phyloP scores from a whole-genome alignment of 305 asterid genomes.

The Fraxinus sp. region DNA sequence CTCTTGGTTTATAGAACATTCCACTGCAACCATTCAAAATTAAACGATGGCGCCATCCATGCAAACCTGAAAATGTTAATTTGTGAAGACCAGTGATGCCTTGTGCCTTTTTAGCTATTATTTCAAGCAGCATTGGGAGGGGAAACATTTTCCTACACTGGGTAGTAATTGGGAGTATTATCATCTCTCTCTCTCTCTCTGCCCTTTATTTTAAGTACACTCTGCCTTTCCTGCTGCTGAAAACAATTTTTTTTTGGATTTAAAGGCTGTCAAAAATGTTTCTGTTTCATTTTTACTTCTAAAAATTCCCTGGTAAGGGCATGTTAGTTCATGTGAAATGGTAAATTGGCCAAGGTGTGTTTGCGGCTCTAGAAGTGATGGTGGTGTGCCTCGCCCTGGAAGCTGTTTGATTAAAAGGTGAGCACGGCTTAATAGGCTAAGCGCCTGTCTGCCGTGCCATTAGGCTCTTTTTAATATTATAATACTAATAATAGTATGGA shows the following conservation, averaged over 20 bases:
- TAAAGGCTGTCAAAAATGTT: conserved; percentile 68
- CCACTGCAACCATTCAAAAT: conserved; percentile 32
- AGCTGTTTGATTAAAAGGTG: conserved; percentile 93
- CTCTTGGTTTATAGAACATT: conserved; percentile 25
- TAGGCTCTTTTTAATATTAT: conserved; percentile 49
- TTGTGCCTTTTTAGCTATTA: conserved; percentile 58
- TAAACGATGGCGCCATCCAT: conserved; percentile 48
- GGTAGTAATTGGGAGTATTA: conserved; percentile 72
- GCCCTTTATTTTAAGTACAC: conserved; percentile 44
- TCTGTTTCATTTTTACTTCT: conserved; percentile 38
- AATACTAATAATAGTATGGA: conserved; percentile 17
- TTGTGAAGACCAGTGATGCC: conserved; percentile 49
- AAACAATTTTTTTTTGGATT: conserved; percentile 52
- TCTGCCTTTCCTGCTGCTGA: conserved; percentile 59
- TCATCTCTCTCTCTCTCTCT: conserved; percentile 40
- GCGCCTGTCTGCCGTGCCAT: conserved; percentile 97
- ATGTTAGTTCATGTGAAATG: conserved; percentile 66
- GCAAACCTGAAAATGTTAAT: conserved; percentile 55
- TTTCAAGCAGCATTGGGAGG: conserved; percentile 62
- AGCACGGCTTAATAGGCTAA: conserved; percentile 97
- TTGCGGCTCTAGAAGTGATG: conserved; percentile 84
- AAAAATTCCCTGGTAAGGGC: conserved; percentile 96
- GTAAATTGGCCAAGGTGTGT: conserved; percentile 71
- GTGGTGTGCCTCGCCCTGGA: conserved; percentile 85
- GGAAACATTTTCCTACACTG: conserved; percentile 47